Conservation (phyloP, 148 eudicot species). For the Diospyros kaki region DNA sequence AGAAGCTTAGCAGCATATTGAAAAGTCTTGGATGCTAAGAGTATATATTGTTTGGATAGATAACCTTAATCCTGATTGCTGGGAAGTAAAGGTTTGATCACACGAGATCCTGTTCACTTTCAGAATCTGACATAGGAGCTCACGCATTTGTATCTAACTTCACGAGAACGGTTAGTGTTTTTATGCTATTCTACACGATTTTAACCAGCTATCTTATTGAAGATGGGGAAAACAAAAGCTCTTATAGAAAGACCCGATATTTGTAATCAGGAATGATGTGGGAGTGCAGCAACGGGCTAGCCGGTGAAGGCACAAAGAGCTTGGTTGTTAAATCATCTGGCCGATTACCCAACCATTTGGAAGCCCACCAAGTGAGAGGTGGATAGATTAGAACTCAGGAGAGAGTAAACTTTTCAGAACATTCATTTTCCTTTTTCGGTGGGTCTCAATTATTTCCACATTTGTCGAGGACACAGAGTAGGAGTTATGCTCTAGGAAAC, state of each 20-base stretch:
- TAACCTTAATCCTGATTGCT: background rate
- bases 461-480: background rate
- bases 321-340: too few relatives aligned
- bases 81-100: background rate
- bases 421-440: too few relatives aligned
- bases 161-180: background rate
- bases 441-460: background rate
- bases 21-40: conserved; percentile 62
- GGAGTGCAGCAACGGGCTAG: too few relatives aligned
- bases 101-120: background rate
- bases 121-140: background rate
- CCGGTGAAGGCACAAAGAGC: too few relatives aligned
- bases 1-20: conserved; percentile 50
- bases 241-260: too few relatives aligned
- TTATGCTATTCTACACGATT: background rate
- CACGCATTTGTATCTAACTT: background rate
- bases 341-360: too few relatives aligned
- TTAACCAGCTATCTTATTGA: background rate
- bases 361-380: too few relatives aligned
- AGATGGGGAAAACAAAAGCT: background rate
- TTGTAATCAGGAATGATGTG: too few relatives aligned
- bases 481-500: too few relatives aligned
- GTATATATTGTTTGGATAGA: background rate
- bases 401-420: background rate
- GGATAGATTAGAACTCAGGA: background rate